These are phyloP conservation scores for Aspergillus brasiliensis DNA, from an alignment of 2,329 filamentous ascomycete species.

Conservation along the genomic window DNA sequence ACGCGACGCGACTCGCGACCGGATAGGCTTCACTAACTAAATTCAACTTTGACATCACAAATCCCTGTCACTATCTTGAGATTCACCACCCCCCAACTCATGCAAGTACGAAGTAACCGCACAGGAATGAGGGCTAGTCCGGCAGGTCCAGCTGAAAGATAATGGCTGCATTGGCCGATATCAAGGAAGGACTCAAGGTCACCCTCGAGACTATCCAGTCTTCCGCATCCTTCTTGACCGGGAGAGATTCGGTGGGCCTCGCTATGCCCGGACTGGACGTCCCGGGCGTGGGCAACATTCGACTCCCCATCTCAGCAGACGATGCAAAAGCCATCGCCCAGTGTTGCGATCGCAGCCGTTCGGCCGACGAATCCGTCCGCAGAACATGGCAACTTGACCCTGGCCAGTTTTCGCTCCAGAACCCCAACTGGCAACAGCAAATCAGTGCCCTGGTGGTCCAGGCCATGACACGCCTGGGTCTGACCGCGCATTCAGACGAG, in stretches of 20 bases:
- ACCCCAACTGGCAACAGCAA: slow-evolving; percentile 4
- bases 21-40: background rate
- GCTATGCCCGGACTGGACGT: slow-evolving; percentile 12
- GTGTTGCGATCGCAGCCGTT: slow-evolving; percentile 9
- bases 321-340: background rate
- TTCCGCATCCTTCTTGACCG: background rate
- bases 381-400: slow-evolving; percentile 16
- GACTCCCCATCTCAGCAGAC: slow-evolving; percentile 7
- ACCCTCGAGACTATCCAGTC: background rate
- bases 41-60: too few species aligned
- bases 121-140: too few species aligned
- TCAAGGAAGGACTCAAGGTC: background rate
- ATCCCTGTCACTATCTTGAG: background rate
- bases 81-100: background rate
- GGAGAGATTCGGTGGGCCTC: too few species aligned
- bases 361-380: slow-evolving; percentile 13
- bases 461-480: slow-evolving; percentile 4
- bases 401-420: slow-evolving; percentile 6
- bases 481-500: background rate
- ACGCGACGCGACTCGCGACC: background rate
- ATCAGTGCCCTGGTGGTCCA: background rate
- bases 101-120: too few species aligned
- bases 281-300: slow-evolving; percentile 1
- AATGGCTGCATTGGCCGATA: background rate
- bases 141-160: too few species aligned